phyloP scores from a whole-genome alignment of 257 asterid genomes.

The Plectranthus barbatus region DNA sequence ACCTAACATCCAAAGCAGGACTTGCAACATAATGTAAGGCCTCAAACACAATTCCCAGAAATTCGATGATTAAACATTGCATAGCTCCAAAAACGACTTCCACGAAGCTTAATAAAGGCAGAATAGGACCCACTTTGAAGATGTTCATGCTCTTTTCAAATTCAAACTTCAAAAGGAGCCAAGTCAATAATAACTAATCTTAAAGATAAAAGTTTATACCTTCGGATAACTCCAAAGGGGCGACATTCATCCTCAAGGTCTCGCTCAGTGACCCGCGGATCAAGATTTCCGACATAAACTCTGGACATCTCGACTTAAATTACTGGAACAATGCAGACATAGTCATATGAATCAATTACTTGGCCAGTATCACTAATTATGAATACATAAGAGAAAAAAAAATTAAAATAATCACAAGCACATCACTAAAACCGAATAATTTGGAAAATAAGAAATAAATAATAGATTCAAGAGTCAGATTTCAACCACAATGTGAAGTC shows the following conservation, averaged over 20 bases:
- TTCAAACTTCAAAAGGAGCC: too few relatives aligned
- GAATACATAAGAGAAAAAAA: not conserved
- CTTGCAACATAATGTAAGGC: not conserved
- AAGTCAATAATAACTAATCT: not conserved
- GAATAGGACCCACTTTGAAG: not conserved
- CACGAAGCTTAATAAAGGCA: too few relatives aligned
- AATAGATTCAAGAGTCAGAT: not conserved
- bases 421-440: not conserved
- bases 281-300: conserved; percentile 76
- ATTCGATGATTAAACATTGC: not conserved
- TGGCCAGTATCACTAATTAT: not conserved
- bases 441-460: not conserved
- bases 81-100: too few relatives aligned
- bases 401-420: too few relatives aligned
- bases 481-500: not conserved
- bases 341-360: not conserved
- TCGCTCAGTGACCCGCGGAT: conserved; percentile 78
- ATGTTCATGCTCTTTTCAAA: too few relatives aligned
- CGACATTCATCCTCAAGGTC: conserved; percentile 95
- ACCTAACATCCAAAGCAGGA: not conserved
- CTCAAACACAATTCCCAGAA: not conserved
- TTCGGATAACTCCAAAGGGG: conserved; percentile 65
- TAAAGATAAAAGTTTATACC: conserved; percentile 33
- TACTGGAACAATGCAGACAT: not conserved
- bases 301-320: conserved; percentile 51